phyloP scores from a whole-genome alignment of 345 rosid genomes.

The Salix koriyanagi region DNA sequence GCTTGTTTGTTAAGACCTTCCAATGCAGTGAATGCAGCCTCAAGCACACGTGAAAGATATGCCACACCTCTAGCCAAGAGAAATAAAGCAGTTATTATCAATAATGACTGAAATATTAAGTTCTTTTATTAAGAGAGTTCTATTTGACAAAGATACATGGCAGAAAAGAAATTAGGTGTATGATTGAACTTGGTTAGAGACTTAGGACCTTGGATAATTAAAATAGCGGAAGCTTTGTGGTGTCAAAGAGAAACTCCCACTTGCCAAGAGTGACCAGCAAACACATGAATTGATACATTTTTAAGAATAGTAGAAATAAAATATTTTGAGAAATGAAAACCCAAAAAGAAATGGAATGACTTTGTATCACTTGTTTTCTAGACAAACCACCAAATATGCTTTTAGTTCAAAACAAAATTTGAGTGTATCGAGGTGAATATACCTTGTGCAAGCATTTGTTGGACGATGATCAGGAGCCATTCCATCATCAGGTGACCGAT shows the following conservation, averaged over 20 bases:
- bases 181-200: not conserved
- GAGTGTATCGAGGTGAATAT: constrained; percentile 7
- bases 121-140: not conserved
- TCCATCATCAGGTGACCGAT: constrained; percentile 91
- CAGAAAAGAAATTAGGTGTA: not conserved
- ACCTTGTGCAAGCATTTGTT: constrained; percentile 95
- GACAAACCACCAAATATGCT: not conserved
- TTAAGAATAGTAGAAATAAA: not conserved
- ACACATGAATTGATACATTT: not conserved
- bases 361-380: not conserved
- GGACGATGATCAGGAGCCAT: constrained; percentile 92
- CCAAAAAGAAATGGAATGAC: not conserved
- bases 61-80: constrained; percentile 70
- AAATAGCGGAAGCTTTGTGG: not conserved
- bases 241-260: not conserved
- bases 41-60: constrained; percentile 93
- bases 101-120: not conserved
- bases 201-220: not conserved
- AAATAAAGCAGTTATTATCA: not conserved
- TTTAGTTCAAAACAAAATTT: constrained; percentile 1
- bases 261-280: not conserved
- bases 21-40: constrained; percentile 87
- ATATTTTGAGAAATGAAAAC: not conserved
- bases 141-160: not conserved
- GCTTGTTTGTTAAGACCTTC: constrained; percentile 99